Evolutionary conservation across 257 asterid genomes (phyloP).

Genomic region (Nicotiana noctiflora): DNA sequence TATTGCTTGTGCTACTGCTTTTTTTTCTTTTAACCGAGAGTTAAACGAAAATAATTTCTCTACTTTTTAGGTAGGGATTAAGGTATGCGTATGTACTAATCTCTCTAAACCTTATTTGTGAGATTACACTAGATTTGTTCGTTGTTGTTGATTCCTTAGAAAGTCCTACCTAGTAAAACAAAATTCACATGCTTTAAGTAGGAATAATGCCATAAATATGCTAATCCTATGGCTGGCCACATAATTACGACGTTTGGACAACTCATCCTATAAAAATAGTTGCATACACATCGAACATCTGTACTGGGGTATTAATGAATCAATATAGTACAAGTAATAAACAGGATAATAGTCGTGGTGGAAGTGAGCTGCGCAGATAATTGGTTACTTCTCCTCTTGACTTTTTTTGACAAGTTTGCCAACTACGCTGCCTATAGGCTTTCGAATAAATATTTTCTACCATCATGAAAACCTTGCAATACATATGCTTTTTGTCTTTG

Average conservation of each 20-base stretch:
- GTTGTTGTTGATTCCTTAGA: too few relatives aligned
- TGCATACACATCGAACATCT: not conserved
- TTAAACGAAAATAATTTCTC: too few relatives aligned
- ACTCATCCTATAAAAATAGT: not conserved
- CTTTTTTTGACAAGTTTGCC: not conserved
- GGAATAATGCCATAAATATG: too few relatives aligned
- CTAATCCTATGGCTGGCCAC: too few relatives aligned
- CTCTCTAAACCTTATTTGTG: fast-evolving
- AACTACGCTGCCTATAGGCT: constrained; percentile 8
- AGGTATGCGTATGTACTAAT: too few relatives aligned
- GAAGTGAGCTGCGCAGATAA: not conserved
- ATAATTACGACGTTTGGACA: too few relatives aligned
- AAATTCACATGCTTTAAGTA: too few relatives aligned
- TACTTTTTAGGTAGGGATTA: too few relatives aligned
- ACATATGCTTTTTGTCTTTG: not conserved
- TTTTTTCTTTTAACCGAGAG: too few relatives aligned
- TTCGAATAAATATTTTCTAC: not conserved
- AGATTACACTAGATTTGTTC: too few relatives aligned
- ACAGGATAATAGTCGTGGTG: not conserved
- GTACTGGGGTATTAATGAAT: not conserved
- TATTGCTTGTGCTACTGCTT: too few relatives aligned
- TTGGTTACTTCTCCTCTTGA: not conserved
- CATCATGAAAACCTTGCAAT: not conserved
- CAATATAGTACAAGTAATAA: not conserved
- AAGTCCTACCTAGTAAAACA: too few relatives aligned